Conservation (phyloP, 1,284 basidiomycete genomes). For the Phenoliferia sp. region DNA sequence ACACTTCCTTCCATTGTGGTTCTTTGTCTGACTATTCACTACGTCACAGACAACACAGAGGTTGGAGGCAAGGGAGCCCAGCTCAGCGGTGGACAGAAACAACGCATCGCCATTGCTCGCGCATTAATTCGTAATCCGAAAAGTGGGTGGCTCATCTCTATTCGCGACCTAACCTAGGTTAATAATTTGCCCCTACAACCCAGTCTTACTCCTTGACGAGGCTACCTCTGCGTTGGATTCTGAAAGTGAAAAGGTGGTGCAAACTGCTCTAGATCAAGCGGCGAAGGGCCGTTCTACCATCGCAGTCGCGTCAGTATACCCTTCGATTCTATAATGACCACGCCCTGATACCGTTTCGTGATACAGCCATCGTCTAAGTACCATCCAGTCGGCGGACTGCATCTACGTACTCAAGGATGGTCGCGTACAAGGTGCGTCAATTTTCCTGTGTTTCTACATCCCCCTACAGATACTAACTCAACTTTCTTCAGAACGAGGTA, state of each 20-base stretch:
- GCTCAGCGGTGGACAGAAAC: constrained; percentile 87
- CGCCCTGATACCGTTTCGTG: background rate
- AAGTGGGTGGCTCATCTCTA: constrained; percentile 52
- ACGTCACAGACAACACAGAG: constrained; percentile 52
- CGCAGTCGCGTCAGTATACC: background rate
- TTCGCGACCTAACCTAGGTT: background rate
- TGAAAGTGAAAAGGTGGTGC: constrained; percentile 88
- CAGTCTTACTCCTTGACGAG: constrained; percentile 40
- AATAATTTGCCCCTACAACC: background rate
- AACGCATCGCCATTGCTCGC: constrained; percentile 86
- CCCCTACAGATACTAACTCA: no score
- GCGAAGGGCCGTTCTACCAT: constrained; percentile 69
- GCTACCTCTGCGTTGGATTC: constrained; percentile 95
- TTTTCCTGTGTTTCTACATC: no score
- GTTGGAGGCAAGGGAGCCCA: constrained; percentile 93
- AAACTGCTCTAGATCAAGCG: constrained; percentile 85
- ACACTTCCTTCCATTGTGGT: background rate
- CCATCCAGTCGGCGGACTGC: constrained; percentile 87
- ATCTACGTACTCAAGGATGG: no score
- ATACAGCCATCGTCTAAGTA: constrained; percentile 68
- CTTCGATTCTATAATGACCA: background rate
- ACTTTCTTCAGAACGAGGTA: constrained; percentile 82
- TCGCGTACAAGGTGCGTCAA: no score
- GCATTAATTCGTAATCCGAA: constrained; percentile 90
- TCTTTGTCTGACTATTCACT: no score